Evolutionary conservation across 2,329 filamentous ascomycete species (phyloP), one percentile per base, ranked within the genome.

Genomic region (Fusarium sarcochroum): DNA sequence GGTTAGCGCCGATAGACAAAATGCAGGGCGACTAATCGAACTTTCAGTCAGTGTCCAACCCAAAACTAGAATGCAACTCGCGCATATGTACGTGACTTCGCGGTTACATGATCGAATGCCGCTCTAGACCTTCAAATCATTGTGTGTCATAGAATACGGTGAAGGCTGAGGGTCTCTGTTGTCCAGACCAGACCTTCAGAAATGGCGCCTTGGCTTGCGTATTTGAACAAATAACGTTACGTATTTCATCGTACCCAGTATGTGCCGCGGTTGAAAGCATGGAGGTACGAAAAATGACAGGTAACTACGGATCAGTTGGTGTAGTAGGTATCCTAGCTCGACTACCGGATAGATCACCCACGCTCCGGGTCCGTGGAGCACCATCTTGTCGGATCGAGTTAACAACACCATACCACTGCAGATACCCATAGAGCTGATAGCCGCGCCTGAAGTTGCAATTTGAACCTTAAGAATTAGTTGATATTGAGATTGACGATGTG

Each of bases 311-410:
- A 47, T 18, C 15, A 52, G 23, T 50, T 32, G 55, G 47, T 42
- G 35, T 23, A 52, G 20, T 52, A 52, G 23, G 23, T 23, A 23
- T 5, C 37, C 54, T 63, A 54, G 57, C 58, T 62, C 52, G 44
- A 35, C 57, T 52, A 30, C 27, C 27, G 27, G 27, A 30, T 30
- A 30, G 46, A 62, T 63, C 68, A 63, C 52, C 72, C 70, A 74
- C 51, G 45, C 51, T 70, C 71, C 71, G 63, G 71, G 68, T 67
- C 34, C 57, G 37, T 74, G 72, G 72, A 59, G 63, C 57, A 53
- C 35, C 57, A 50, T 52, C 47, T 41, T 46, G 27, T 52, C 32
- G 55, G 67, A 56, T 58, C 35, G 56, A 59, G 53, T 20, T 42
- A 61, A 42, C 47, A 54, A 46, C 41, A 62, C 51, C 52, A 52